Conservation (phyloP, 768 basidiomycete genomes). For the Rhodotorula kratochvilovae region DNA sequence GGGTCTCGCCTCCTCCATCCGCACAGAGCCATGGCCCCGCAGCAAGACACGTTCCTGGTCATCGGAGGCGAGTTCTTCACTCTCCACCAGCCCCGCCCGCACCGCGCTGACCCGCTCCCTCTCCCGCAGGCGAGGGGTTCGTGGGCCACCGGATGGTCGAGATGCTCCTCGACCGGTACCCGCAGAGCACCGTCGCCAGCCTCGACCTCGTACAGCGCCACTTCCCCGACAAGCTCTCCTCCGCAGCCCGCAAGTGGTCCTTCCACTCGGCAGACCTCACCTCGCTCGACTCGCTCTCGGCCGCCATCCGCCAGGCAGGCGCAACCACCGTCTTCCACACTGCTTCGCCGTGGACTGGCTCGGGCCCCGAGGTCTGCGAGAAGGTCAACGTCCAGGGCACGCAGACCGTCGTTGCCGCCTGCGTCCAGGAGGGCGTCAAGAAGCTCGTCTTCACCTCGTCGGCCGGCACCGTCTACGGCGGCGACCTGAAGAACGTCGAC, state of each 20-base stretch:
- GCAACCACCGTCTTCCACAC: conserved; percentile 91
- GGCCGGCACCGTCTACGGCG: conserved; percentile 84
- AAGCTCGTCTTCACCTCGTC: conserved; percentile 94
- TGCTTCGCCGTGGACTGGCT: conserved; percentile 64
- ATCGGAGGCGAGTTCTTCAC: conserved; percentile 69
- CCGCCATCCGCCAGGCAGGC: conserved; percentile 68
- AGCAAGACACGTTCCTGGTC: conserved; percentile 62
- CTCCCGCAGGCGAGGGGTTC: conserved; percentile 57
- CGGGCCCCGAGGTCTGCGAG: conserved; percentile 67
- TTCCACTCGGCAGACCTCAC: conserved; percentile 90
- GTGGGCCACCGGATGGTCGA: conserved; percentile 87
- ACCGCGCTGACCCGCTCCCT: background rate
- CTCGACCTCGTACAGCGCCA: conserved; percentile 91
- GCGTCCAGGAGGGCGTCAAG: conserved; percentile 63
- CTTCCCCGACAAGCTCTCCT: conserved; percentile 31
- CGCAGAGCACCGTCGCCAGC: conserved; percentile 67
- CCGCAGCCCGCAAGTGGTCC: conserved; percentile 42
- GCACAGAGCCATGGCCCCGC: background rate
- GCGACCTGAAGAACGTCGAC: conserved; percentile 78
- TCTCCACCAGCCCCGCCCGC: no score
- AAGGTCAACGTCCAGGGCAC: conserved; percentile 95
- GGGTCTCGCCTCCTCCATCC: no score
- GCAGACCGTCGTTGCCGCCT: conserved; percentile 74
- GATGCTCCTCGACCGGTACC: conserved; percentile 65
- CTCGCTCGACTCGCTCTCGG: conserved; percentile 64